Percentiles rank a stretch among this genome's conserved stretches.
Evolutionary conservation across 1,139 yeast species (phyloP).

Genomic region (Taphrina flavorubra): DNA sequence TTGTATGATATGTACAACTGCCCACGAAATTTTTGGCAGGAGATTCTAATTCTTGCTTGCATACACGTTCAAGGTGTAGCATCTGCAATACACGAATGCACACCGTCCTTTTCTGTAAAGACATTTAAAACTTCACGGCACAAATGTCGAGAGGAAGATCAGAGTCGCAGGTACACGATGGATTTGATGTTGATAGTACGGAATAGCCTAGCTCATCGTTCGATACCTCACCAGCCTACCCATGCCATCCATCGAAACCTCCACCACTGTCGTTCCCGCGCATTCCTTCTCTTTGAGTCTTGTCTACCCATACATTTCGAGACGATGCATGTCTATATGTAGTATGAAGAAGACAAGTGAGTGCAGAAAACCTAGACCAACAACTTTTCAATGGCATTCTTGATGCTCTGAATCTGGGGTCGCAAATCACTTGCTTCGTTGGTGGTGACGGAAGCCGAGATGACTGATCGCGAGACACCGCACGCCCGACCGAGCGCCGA

Average conservation of each 20-base stretch:
- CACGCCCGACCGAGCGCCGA: slow-evolving; percentile 99
- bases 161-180: too few species aligned
- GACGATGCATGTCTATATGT: too few species aligned
- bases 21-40: too few species aligned
- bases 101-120: too few species aligned
- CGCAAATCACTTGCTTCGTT: slow-evolving; percentile 98
- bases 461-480: slow-evolving; percentile 99
- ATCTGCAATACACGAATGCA: too few species aligned
- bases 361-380: slow-evolving; percentile 73
- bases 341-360: too few species aligned
- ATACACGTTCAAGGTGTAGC: too few species aligned
- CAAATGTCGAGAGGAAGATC: too few species aligned
- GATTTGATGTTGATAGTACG: neutral
- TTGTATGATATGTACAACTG: too few species aligned
- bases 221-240: slow-evolving; percentile 30
- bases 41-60: too few species aligned
- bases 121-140: neutral
- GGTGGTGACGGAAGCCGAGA: slow-evolving; percentile 97
- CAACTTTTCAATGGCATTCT: slow-evolving; percentile 98
- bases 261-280: neutral
- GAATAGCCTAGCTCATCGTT: slow-evolving; percentile 32
- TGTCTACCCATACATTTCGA: too few species aligned
- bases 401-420: slow-evolving; percentile 94
- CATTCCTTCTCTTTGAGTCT: neutral
- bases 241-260: neutral